These are phyloP conservation scores for Sutorius australiensis DNA, from an alignment of 768 basidiomycete genomes.

Conservation along the genomic window DNA sequence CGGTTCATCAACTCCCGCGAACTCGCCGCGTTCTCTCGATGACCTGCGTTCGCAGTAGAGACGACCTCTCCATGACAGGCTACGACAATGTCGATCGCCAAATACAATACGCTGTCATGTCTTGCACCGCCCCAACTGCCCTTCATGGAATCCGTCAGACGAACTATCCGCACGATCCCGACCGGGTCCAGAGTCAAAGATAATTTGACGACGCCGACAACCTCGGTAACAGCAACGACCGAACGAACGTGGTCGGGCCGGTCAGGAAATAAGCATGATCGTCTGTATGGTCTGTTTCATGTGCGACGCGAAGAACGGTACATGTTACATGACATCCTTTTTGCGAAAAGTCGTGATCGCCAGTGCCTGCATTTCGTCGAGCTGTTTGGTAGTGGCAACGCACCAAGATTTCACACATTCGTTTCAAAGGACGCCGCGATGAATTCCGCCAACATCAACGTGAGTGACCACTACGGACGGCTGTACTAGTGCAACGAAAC, in stretches of 20 bases:
- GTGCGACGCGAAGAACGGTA: too few relatives aligned
- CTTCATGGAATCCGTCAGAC: neutral
- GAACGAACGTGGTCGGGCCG: too few relatives aligned
- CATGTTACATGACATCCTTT: neutral
- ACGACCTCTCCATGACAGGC: constrained; percentile 12
- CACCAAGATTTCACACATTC: neutral
- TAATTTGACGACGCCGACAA: neutral
- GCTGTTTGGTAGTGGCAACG: neutral
- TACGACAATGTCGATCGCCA: neutral
- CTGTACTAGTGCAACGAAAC: neutral
- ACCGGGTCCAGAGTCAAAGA: too few relatives aligned
- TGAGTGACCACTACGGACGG: constrained; percentile 24
- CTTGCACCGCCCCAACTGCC: neutral
- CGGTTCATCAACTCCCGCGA: constrained; percentile 1
- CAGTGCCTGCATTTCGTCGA: neutral
- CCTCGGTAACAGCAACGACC: neutral
- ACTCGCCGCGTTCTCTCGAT: constrained; percentile 3
- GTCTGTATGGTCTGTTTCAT: too few relatives aligned
- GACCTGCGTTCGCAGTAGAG: neutral
- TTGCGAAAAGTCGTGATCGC: too few relatives aligned
- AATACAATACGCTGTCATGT: neutral
- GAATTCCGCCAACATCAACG: constrained; percentile 56
- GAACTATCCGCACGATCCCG: neutral
- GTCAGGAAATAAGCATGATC: too few relatives aligned
- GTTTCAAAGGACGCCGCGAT: neutral